These are phyloP conservation scores for Cyphellophora europaea DNA, from an alignment of 2,329 filamentous ascomycete species.

Conservation along the genomic window DNA sequence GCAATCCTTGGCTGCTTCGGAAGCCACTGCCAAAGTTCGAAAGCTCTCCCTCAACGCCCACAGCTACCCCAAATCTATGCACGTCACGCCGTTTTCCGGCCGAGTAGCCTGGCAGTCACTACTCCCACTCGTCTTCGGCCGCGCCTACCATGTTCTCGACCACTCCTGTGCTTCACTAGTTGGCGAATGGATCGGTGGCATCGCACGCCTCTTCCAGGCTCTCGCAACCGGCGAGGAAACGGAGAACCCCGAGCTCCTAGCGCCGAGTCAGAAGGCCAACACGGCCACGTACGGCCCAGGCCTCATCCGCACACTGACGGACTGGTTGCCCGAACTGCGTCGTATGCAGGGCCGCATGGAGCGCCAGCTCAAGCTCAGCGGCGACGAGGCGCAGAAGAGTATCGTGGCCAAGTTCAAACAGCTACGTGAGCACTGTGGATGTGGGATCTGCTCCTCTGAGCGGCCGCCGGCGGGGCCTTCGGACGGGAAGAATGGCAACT, in stretches of 20 bases:
- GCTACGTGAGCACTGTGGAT: conserved; percentile 12
- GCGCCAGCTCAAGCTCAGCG: conserved; percentile 11
- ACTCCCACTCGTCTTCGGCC: conserved; percentile 16
- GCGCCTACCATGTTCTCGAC: conserved; percentile 15
- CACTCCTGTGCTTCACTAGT: conserved; percentile 13
- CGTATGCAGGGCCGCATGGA: conserved; percentile 16
- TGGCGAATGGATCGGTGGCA: conserved; percentile 14
- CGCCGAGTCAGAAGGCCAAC: conserved; percentile 12
- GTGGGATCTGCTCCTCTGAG: conserved; percentile 12
- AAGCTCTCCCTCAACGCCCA: no score
- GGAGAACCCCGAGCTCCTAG: conserved; percentile 11
- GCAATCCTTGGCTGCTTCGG: not conserved
- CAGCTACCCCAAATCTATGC: conserved; percentile 11
- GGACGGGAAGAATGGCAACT: no score
- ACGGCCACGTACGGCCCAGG: conserved; percentile 11
- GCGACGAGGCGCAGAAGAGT: conserved; percentile 11
- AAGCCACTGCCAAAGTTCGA: not conserved
- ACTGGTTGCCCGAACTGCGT: conserved; percentile 14
- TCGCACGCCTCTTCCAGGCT: conserved; percentile 14
- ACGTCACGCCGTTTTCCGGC: conserved; percentile 14
- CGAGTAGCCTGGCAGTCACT: conserved; percentile 15
- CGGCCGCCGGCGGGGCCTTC: no score
- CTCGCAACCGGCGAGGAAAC: conserved; percentile 12
- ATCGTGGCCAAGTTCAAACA: conserved; percentile 11
- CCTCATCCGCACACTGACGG: conserved; percentile 13